Percentiles rank a stretch among this genome's conserved stretches.
Evolutionary conservation across 495 filamentous ascomycete species (phyloP).

Genomic region (Penicillium bialowiezense): DNA sequence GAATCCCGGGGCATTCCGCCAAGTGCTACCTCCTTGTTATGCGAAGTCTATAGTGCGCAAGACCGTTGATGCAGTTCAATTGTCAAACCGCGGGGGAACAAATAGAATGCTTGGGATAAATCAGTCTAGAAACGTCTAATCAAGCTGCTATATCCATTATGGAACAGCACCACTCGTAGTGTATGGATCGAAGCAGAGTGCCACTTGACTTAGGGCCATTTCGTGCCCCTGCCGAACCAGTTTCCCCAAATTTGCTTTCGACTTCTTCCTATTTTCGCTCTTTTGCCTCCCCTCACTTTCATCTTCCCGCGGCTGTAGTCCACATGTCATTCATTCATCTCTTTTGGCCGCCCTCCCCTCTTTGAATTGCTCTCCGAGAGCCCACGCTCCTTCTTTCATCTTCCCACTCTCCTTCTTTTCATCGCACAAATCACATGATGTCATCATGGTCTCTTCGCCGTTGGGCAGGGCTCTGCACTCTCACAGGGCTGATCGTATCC

Average conservation of each 20-base stretch:
- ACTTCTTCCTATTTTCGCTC: background rate
- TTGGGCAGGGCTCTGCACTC: background rate
- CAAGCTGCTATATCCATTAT: too few relatives aligned
- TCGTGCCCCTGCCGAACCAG: background rate
- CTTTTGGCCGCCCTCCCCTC: background rate
- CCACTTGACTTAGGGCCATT: background rate
- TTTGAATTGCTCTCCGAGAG: background rate
- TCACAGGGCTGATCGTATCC: slow-evolving; percentile 4
- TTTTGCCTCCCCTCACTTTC: background rate
- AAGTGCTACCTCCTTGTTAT: too few relatives aligned
- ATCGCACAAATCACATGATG: slow-evolving; percentile 10
- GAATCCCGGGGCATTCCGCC: background rate
- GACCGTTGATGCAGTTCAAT: background rate
- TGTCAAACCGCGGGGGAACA: too few relatives aligned
- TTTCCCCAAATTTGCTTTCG: background rate
- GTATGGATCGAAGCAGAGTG: background rate
- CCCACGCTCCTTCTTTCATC: background rate
- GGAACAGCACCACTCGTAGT: too few relatives aligned
- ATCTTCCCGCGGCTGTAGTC: background rate
- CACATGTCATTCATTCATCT: slow-evolving; percentile 6
- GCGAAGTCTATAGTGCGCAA: too few relatives aligned
- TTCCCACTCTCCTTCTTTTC: background rate
- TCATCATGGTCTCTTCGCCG: background rate
- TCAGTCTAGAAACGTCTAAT: too few relatives aligned
- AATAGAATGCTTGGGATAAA: too few relatives aligned